phyloP scores from a whole-genome alignment of 352 stramenopile genomes.

The Pythium myriotylum region DNA sequence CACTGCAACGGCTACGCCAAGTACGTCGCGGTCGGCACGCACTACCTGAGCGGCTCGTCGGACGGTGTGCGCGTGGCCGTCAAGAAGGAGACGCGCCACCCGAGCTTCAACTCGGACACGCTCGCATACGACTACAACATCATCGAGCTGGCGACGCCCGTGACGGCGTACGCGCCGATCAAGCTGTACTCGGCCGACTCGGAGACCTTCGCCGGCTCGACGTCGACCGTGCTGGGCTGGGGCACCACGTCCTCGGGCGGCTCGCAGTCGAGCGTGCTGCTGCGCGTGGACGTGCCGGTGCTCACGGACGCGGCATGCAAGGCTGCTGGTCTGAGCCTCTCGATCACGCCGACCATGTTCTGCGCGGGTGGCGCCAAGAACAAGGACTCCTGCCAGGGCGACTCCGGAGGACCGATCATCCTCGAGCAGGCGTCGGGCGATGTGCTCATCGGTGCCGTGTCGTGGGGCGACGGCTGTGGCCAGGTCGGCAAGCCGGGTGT shows the following conservation, averaged over 20 bases:
- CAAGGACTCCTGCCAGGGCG: no score
- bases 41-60: conserved; percentile 25
- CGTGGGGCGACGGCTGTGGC: conserved; percentile 20
- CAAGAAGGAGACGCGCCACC: conserved; percentile 13
- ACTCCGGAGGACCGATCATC: no score
- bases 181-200: background rate
- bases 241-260: conserved; percentile 17
- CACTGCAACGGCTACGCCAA: no score
- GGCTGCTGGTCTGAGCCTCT: no score
- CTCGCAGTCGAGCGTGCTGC: conserved; percentile 30
- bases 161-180: conserved; percentile 2
- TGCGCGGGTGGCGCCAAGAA: no score
- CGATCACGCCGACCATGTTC: no score
- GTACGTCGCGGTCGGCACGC: no score
- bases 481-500: conserved; percentile 9
- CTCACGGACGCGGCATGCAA: background rate
- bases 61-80: conserved; percentile 14
- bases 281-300: conserved; percentile 37
- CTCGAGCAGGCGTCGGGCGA: no score
- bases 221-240: conserved; percentile 23
- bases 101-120: conserved; percentile 13
- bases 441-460: conserved; percentile 12
- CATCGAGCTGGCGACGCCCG: conserved; percentile 12
- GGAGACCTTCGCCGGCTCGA: conserved; percentile 5
- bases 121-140: conserved; percentile 24